Percentiles rank a stretch among this genome's conserved stretches.
Conservation (phyloP, 257 asterid genomes). For the Dorcoceras hygrometricum region DNA sequence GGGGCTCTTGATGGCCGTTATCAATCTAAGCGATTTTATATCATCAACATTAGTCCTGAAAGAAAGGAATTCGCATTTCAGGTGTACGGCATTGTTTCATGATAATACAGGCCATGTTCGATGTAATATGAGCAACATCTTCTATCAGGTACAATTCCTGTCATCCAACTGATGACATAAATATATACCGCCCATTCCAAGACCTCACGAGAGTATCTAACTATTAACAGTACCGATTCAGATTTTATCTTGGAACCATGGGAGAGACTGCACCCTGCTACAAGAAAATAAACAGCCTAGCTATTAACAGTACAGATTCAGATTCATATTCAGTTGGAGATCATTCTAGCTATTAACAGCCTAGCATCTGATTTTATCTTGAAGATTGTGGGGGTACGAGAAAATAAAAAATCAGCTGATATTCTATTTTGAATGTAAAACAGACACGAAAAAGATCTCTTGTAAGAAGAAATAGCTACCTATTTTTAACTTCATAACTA, state of each 20-base stretch:
- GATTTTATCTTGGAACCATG: neutral
- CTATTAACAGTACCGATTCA: neutral
- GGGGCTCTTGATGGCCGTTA: slow-evolving; percentile 84
- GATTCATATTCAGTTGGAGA: too few species aligned
- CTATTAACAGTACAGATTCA: too few species aligned
- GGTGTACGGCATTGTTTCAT: neutral
- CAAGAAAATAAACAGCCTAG: neutral
- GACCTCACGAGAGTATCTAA: neutral
- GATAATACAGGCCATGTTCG: neutral
- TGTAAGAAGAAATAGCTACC: slow-evolving; percentile 33
- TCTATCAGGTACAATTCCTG: neutral
- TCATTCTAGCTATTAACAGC: too few species aligned
- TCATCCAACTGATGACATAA: neutral
- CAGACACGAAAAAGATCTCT: neutral
- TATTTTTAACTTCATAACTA: slow-evolving; percentile 77
- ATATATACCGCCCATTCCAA: neutral
- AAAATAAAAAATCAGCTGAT: neutral
- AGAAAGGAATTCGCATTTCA: slow-evolving; percentile 15
- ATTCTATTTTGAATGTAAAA: neutral
- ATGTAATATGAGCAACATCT: neutral
- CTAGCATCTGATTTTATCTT: too few species aligned
- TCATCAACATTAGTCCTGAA: slow-evolving; percentile 74
- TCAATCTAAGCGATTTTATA: slow-evolving; percentile 65
- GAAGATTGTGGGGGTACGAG: too few species aligned
- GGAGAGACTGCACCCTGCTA: neutral